phyloP scores from a whole-genome alignment of 495 filamentous ascomycete species.

The Bacidia rubella region DNA sequence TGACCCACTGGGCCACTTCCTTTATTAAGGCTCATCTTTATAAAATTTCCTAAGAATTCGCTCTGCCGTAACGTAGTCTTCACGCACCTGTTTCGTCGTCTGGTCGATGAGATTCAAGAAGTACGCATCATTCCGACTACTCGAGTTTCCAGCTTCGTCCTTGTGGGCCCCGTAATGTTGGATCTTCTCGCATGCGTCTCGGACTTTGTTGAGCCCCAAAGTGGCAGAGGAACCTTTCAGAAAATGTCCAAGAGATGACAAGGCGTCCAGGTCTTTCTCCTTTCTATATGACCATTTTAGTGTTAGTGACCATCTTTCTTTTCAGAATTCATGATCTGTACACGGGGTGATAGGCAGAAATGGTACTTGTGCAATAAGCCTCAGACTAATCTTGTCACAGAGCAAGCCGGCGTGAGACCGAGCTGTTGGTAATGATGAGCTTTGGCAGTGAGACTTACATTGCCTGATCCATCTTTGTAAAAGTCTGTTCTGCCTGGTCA shows the following conservation, averaged over 20 bases:
- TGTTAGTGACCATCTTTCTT: too few relatives aligned
- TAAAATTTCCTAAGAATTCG: conserved; percentile 61
- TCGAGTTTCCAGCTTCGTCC: conserved; percentile 54
- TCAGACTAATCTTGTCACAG: too few relatives aligned
- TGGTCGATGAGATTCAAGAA: conserved; percentile 55
- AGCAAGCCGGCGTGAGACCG: too few relatives aligned
- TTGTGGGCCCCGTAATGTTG: conserved; percentile 76
- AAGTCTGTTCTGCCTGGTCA: conserved; percentile 76
- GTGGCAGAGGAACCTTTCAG: conserved; percentile 97
- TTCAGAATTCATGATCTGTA: too few relatives aligned
- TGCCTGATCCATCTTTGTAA: conserved; percentile 66
- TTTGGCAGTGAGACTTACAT: too few relatives aligned
- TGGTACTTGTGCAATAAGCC: too few relatives aligned
- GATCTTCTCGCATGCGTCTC: conserved; percentile 89
- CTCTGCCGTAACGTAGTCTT: conserved; percentile 66
- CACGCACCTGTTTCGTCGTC: conserved; percentile 56
- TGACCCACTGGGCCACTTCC: too few relatives aligned
- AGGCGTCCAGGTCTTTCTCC: conserved; percentile 47
- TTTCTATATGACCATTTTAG: conserved; percentile 45
- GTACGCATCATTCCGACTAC: conserved; percentile 37
- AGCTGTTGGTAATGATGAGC: too few relatives aligned
- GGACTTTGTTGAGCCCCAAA: conserved; percentile 80
- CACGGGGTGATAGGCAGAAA: too few relatives aligned
- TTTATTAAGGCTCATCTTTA: too few relatives aligned
- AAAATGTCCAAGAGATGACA: conserved; percentile 85